Conservation (phyloP, 2,329 filamentous ascomycete genomes). For the Stemphylium beticola region DNA sequence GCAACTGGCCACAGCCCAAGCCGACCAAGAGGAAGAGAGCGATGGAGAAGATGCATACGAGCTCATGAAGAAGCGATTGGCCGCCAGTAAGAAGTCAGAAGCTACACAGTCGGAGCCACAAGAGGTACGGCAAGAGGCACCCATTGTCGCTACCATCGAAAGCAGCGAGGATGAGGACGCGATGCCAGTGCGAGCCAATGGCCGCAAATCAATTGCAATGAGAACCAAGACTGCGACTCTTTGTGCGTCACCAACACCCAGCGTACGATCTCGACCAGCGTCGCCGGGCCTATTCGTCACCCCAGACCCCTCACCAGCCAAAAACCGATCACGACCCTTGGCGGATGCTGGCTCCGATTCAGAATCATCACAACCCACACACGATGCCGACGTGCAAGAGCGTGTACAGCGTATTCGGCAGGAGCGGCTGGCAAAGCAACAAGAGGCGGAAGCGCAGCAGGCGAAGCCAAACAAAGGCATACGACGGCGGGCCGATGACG, state of each 20-base stretch:
- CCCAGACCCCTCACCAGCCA: slow-evolving; percentile 47
- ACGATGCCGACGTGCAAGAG: slow-evolving; percentile 69
- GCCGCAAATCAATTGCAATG: slow-evolving; percentile 19
- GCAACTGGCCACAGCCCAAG: not conserved
- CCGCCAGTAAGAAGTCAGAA: slow-evolving; percentile 32
- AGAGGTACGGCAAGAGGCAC: slow-evolving; percentile 5
- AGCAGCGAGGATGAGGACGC: slow-evolving; percentile 41
- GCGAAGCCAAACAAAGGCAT: slow-evolving; percentile 45
- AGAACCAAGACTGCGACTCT: slow-evolving; percentile 21
- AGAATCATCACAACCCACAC: slow-evolving; percentile 53
- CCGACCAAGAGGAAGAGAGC: slow-evolving; percentile 34
- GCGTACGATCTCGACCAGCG: slow-evolving; percentile 40
- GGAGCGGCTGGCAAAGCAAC: slow-evolving; percentile 73
- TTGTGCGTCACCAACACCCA: slow-evolving; percentile 23
- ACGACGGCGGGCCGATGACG: slow-evolving; percentile 45
- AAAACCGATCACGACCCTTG: slow-evolving; percentile 37
- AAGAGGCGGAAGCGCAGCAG: slow-evolving; percentile 50
- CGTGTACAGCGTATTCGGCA: slow-evolving; percentile 76
- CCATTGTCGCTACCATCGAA: slow-evolving; percentile 9
- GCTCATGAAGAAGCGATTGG: slow-evolving; percentile 55
- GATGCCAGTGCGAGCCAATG: slow-evolving; percentile 30
- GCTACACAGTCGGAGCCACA: slow-evolving; percentile 6
- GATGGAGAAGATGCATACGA: slow-evolving; percentile 53
- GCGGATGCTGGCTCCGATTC: slow-evolving; percentile 50
- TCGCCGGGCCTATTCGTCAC: slow-evolving; percentile 65